Evolutionary conservation across 768 basidiomycete species (phyloP).

Genomic region (Lentinula aciculospora): DNA sequence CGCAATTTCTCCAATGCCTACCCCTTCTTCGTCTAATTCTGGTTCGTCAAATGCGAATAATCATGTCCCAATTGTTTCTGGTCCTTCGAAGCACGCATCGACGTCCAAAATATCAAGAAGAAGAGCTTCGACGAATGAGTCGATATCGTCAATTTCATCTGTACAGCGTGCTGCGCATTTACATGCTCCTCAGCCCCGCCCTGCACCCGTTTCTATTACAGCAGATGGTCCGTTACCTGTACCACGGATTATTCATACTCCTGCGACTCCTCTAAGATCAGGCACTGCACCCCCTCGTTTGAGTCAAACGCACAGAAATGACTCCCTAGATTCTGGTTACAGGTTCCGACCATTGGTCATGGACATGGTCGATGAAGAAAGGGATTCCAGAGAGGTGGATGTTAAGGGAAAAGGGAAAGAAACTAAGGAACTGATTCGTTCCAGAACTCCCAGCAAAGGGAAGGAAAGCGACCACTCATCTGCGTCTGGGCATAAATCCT

Average conservation of each 20-base stretch:
- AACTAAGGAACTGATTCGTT: neutral
- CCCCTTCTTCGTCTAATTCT: constrained; percentile 3
- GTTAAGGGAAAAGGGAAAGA: constrained; percentile 10
- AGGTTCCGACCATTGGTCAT: constrained; percentile 29
- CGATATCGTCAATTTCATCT: constrained; percentile 6
- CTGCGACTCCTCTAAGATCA: constrained; percentile 27
- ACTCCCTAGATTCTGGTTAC: constrained; percentile 32
- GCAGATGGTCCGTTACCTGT: constrained; percentile 1
- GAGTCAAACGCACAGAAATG: constrained; percentile 13
- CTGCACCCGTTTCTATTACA: neutral
- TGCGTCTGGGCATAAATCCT: neutral
- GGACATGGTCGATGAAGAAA: constrained; percentile 29
- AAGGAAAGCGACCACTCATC: constrained; percentile 7
- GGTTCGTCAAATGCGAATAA: constrained; percentile 3
- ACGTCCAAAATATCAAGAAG: neutral
- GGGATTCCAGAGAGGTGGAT: constrained; percentile 8
- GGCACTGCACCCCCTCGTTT: constrained; percentile 16
- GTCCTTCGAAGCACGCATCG: constrained; percentile 6
- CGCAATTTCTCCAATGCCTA: constrained; percentile 1
- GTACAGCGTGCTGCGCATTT: constrained; percentile 1
- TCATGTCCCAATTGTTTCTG: constrained; percentile 6
- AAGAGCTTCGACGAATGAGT: constrained; percentile 8
- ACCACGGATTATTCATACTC: constrained; percentile 30
- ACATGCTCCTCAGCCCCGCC: constrained; percentile 6
- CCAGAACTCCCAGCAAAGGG: constrained; percentile 13